These are phyloP conservation scores for Cadophora gregata DNA, from an alignment of 2,329 filamentous ascomycete species.

Conservation along the genomic window DNA sequence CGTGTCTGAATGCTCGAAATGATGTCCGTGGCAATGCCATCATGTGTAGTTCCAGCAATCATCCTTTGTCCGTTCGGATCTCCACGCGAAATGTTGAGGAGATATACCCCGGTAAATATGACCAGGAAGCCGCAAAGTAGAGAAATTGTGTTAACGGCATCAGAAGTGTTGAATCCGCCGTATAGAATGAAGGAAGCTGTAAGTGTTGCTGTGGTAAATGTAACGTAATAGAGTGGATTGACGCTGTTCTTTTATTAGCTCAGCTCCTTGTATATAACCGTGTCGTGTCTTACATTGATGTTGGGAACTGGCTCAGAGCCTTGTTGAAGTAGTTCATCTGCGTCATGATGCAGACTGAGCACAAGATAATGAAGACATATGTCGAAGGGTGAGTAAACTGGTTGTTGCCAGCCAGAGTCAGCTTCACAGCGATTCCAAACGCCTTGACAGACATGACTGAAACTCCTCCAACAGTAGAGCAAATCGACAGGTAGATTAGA, in stretches of 20 bases:
- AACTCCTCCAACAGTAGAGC: conserved; percentile 94
- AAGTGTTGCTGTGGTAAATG: conserved; percentile 93
- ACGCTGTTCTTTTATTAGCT: conserved; percentile 54
- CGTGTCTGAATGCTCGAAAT: conserved; percentile 89
- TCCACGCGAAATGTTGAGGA: conserved; percentile 91
- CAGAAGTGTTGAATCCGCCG: conserved; percentile 93
- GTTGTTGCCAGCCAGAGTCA: conserved; percentile 91
- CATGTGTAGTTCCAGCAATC: conserved; percentile 65
- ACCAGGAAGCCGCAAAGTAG: conserved; percentile 91
- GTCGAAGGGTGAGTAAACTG: conserved; percentile 95
- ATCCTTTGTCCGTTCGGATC: conserved; percentile 82
- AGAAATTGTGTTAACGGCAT: conserved; percentile 89
- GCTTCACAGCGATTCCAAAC: conserved; percentile 95
- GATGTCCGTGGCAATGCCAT: conserved; percentile 89
- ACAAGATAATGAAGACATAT: conserved; percentile 96
- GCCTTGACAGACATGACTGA: conserved; percentile 99
- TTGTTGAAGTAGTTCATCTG: conserved; percentile 99
- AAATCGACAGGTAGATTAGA: conserved; percentile 95
- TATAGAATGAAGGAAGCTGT: conserved; percentile 96
- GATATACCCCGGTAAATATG: conserved; percentile 94
- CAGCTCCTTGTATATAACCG: neutral
- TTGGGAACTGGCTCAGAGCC: conserved; percentile 93
- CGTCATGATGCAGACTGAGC: conserved; percentile 89
- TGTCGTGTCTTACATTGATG: conserved; percentile 78
- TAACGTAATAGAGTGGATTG: conserved; percentile 89